A percentile compares a stretch with the other conserved stretches of the same genome.
Conservation (phyloP, 169 alveolate species). For the Eimeria nieschulzi region DNA sequence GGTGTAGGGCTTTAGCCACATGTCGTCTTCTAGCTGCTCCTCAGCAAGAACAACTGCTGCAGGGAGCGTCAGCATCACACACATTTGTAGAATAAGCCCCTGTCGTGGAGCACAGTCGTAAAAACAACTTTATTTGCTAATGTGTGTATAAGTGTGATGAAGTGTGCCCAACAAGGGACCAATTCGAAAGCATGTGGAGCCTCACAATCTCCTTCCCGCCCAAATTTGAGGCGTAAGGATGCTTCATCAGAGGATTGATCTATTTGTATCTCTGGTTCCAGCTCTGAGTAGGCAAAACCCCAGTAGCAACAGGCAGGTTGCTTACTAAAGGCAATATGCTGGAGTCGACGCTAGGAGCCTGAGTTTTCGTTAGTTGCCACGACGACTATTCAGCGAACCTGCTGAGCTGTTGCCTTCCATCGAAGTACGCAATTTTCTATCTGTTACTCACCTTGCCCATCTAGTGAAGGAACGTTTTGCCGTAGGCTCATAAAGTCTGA, state of each 20-base stretch:
- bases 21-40: conserved; percentile 42
- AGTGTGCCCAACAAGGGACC: not conserved
- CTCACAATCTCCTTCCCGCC: conserved; percentile 29
- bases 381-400: too few relatives aligned
- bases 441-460: too few relatives aligned
- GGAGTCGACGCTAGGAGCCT: too few relatives aligned
- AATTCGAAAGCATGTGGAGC: not conserved
- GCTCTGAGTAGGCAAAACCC: not conserved
- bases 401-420: too few relatives aligned
- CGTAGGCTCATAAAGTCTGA: not conserved
- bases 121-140: not conserved
- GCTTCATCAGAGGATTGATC: not conserved
- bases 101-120: not conserved
- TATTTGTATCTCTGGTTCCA: not conserved
- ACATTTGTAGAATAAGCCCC: not conserved
- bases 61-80: not conserved
- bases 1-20: conserved; percentile 14
- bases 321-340: too few relatives aligned
- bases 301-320: too few relatives aligned
- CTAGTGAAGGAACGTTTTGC: too few relatives aligned
- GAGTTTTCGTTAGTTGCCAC: too few relatives aligned
- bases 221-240: not conserved
- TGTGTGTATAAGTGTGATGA: not conserved
- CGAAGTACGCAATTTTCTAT: too few relatives aligned
- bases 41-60: conserved; percentile 10